phyloP scores from a whole-genome alignment of 75 land plant genomes.

The Adiantum capillusveneris region DNA sequence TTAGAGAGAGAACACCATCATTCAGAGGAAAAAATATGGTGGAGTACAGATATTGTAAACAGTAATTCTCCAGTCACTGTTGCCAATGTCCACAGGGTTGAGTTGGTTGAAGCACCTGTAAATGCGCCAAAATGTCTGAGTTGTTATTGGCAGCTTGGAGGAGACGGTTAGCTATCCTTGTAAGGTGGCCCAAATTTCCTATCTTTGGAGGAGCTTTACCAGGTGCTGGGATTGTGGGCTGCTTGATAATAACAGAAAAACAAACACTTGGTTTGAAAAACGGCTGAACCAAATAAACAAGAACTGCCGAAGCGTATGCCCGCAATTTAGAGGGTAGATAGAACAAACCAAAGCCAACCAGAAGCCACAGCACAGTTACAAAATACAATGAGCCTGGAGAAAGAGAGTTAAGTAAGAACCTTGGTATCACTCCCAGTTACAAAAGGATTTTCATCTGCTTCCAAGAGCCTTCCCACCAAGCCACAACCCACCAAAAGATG shows the following conservation, averaged over 20 bases:
- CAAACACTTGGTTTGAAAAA: no score
- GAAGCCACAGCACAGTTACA: no score
- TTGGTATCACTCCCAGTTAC: constrained; percentile 14
- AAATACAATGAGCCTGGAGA: no score
- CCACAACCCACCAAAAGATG: constrained; percentile 77
- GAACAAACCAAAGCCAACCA: no score
- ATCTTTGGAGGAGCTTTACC: constrained; percentile 66
- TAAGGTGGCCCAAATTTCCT: constrained; percentile 90
- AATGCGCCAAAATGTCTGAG: constrained; percentile 41
- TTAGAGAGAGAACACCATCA: neutral
- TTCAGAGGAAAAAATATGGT: neutral
- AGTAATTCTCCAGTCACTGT: no score
- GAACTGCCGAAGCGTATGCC: no score
- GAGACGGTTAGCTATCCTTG: constrained; percentile 82
- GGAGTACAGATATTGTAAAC: neutral
- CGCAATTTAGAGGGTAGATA: no score
- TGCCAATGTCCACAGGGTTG: no score
- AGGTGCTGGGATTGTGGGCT: constrained; percentile 50
- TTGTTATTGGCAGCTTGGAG: constrained; percentile 50
- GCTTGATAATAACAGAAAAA: neutral
- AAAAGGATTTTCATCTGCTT: constrained; percentile 63
- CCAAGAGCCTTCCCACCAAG: constrained; percentile 67
- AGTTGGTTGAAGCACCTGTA: constrained; percentile 79
- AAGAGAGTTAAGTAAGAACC: neutral
- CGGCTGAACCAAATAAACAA: no score